Base-by-base conservation (phyloP, 176 grass and related monocot genomes). In the Aechmea fasciata region DNA sequence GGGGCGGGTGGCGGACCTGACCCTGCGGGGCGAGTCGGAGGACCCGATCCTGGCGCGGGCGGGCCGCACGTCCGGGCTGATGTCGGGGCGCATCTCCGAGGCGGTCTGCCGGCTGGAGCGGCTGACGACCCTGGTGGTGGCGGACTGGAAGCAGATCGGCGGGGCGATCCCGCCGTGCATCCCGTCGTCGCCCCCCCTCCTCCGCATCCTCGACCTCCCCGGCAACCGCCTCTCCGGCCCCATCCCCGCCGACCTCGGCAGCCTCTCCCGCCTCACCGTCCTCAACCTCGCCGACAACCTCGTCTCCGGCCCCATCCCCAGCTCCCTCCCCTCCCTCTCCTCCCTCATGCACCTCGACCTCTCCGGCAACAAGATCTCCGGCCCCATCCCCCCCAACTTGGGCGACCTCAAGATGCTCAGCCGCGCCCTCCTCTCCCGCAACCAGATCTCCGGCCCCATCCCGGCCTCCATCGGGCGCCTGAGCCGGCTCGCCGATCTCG, bases 61-160 rank as follows among this genome's bases (percentile, higher is more conserved):
- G 3, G 90, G 95, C 18, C 78, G 69, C 10, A 73, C 77, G 2
- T 87, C 90, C 0, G 93, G 88, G 13, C 63, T 99, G 71, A 99
- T 99, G 95, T 99, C 90, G 28, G 95, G 95, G 48, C 83, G 86
- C 75, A 68, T 99, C 69, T 99, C 95, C 13, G 71, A 85, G 29
- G 83, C 81, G n/a, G 74, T 99, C 50, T 99, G 95, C 80, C 75
- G 41, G 0, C 87, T 99, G 10, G 90, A 88, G 67, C 65, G 66
- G 11, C 84, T 99, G 51, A 77, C 90, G 7, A 71, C 80, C 10
- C 78, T 99, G 64, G 73, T 94, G 17, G 65, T 99, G 50, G 87
- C 95, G 15, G 95, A 99, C 83, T 99, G 95, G 95, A 94, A 99
- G 79, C 87, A 78, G 66, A 91, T 99, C 80, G 51, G 87, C 9